Evolutionary conservation across 805 yeast species (phyloP), one percentile per base, ranked within the genome.

Genomic region (Saccharomycodes ludwigii): DNA sequence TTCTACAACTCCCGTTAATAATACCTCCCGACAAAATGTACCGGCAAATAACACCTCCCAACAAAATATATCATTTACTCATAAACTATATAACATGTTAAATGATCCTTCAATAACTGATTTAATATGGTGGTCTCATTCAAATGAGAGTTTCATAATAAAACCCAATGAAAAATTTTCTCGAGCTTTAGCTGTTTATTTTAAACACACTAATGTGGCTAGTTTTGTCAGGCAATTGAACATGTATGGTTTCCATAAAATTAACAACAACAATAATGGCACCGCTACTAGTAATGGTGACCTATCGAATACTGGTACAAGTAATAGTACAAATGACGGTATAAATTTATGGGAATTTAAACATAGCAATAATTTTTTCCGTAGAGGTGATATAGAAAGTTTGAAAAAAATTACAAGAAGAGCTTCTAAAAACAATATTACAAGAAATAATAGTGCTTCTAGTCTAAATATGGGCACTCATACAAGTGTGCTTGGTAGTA

Each of bases 21-120:
- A 10, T 20, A 20, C n/a, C n/a, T n/a, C n/a, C n/a, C n/a, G n/a
- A n/a, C n/a, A n/a, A n/a, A n/a, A n/a, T n/a, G n/a, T n/a, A n/a
- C n/a, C n/a, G n/a, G n/a, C n/a, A n/a, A n/a, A n/a, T n/a, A n/a
- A n/a, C n/a, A 35, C 37, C 13, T 39, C 41, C 30, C 60, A 61
- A 27, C 62, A 59, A 35, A 71, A 71, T 42, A 63, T 75, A 1
- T 72, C 74, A 4, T 88, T 88, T 58, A 81, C 86, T 37, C 95
- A 86, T 56, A 88, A 88, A 51, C 68, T 88, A 17, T 86, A 82
- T 62, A 74, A 78, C 40, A 88, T 88, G 93, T 66, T 88, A 30
- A 94, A 86, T 44, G 95, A 88, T 49, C 61, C 62, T 3, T 56
- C 68, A 18, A 59, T 88, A 21, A 59, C 69, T 35, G 91, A 79